Base-by-base conservation (phyloP, 176 grass and related monocot species). In the Poa annua region DNA sequence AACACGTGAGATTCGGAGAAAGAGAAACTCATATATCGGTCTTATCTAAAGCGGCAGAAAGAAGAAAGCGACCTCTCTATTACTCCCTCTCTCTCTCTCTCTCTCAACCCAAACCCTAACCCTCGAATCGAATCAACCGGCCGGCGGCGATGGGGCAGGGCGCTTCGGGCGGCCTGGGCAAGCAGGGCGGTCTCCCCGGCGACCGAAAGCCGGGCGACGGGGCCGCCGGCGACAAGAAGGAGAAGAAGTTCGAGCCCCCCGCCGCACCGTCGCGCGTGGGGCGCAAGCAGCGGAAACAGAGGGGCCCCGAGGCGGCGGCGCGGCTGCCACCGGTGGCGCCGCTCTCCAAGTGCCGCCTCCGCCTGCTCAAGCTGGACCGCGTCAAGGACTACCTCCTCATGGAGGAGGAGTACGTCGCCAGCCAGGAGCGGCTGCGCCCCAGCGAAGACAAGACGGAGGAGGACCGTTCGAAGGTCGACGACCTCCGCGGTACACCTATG, bases 351-450 rank as follows among this genome's bases (percentile, higher is more conserved):
- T 95, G 92, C 76, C 90, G 92, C 5, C 92, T 95, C 45, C 89
- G 92, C 33, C 85, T 95, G 36, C 92, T 94, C 74, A 94, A 94
- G 79, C 92, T 92, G 8, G 89, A 94, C 53, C 87, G 92, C 29
- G 88, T 94, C 61, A 95, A 95, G 85, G 92, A 95, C 80, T 95
- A 95, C 54, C 82, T 95, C 32, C 83, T 95, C 65, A 95, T 92
- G 93, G 88, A 92, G 90, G 93, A 95, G 82, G 90, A 95, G 47
- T 95, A 90, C 70, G 93, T 95, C 5, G 90, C 71, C 9, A 75
- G 77, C 34, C 90, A 95, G 83, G 93, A 95, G 93, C 80, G 93
- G 48, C 85, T 92, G 50, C 88, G 88, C 13, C 93, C 93, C 54
- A 89, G 84, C 52, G 93, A 95, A 29, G 93, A 92, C 57, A 95